Base-by-base conservation (phyloP, 176 grass and related monocot genomes). In the Pontederia paniculata region DNA sequence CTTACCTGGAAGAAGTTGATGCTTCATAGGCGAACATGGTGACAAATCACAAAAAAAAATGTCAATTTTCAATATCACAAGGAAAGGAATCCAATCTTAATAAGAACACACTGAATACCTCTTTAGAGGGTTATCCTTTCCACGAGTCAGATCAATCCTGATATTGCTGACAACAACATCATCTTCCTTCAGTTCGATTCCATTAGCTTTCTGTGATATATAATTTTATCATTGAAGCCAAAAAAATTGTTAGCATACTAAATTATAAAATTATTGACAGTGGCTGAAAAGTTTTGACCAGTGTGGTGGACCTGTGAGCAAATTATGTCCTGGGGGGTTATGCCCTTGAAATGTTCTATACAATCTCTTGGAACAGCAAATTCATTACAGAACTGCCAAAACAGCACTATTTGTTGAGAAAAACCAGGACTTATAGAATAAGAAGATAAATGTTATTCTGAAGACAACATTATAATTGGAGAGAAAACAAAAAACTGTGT, bases 1-100 rank as follows among this genome's bases (percentile, higher is more conserved):
- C 13, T 71, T 86, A 96, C 91, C 91, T 89, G 89, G 66, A 87
- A 96, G 77, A 96, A 96, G 55, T 86, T 89, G 74, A 96, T 86
- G 68, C 91, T 96, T 60, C 21, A 78, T 47, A 42, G 9, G 66
- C 21, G 46, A 9, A 41, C 22, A 69, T 43, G 45, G 44, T 19
- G 16, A 50, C 13, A 5, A 2, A 23, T 28, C 11, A 2, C 28
- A 73, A 76, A 57, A 54, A 8, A 42, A 76, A 13, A 23, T 21
- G 42, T 80, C 49, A 84, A 8, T 64, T 65, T 61, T 64, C 21
- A 16, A 8, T 19, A 45, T 60, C 25, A 68, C 15, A 42, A 23
- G 48, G 61, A 42, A 60, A 17, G 54, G 25, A 70, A 70, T 54
- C 53, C 56, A 67, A 37, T 1, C 56, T 23, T 28, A 20, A 50